Conservation (phyloP, 768 basidiomycete species). For the Lactarius hatsudake region DNA sequence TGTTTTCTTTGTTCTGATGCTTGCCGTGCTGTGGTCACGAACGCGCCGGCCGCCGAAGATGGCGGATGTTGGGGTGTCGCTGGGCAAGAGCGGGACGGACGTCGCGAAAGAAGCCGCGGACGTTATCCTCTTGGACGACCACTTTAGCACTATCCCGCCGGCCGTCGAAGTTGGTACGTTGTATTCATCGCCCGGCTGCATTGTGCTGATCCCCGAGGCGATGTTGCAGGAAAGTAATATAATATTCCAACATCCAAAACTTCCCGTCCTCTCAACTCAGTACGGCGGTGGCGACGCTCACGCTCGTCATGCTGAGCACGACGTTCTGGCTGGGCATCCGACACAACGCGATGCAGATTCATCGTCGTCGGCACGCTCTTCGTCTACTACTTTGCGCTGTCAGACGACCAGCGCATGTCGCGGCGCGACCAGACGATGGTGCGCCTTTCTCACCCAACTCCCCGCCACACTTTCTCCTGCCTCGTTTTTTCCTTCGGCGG, state of each 20-base stretch:
- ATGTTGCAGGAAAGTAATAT: too few species aligned
- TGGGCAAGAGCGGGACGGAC: slow-evolving; percentile 98
- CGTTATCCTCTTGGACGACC: slow-evolving; percentile 94
- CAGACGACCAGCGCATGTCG: slow-evolving; percentile 72
- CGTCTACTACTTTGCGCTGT: slow-evolving; percentile 78
- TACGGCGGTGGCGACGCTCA: slow-evolving; percentile 91
- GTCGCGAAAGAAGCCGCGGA: slow-evolving; percentile 98
- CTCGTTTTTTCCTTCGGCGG: slow-evolving; percentile 98
- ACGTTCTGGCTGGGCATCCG: slow-evolving; percentile 88
- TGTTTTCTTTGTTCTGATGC: background rate
- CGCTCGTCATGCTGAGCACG: slow-evolving; percentile 90
- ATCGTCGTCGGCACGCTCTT: slow-evolving; percentile 91
- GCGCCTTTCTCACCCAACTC: background rate
- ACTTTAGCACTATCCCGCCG: slow-evolving; percentile 93
- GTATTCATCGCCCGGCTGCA: too few species aligned
- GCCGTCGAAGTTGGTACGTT: slow-evolving; percentile 43
- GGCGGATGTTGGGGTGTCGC: slow-evolving; percentile 90
- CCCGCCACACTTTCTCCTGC: slow-evolving; percentile 82
- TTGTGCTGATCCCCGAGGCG: too few species aligned
- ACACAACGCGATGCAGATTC: slow-evolving; percentile 96
- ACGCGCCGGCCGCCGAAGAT: slow-evolving; percentile 95
- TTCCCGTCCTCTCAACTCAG: slow-evolving; percentile 89
- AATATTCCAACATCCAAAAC: too few species aligned
- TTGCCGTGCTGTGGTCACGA: slow-evolving; percentile 61
- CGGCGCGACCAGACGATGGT: slow-evolving; percentile 96